phyloP scores from a whole-genome alignment of 495 filamentous ascomycete species.

The Pseudotulostoma volvatum region DNA sequence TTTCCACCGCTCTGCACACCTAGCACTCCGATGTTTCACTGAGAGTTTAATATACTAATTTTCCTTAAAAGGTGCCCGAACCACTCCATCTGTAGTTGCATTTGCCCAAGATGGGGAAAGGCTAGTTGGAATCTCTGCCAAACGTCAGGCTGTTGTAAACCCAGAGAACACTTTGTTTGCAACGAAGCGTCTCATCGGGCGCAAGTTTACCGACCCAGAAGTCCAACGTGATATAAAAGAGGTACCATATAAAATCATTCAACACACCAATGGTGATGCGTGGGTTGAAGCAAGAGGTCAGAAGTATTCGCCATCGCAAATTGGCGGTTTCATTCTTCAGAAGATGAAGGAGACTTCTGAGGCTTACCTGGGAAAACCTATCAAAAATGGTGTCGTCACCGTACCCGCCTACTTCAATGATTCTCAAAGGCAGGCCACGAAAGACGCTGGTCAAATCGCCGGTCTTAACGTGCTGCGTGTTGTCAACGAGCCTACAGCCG shows the following conservation, averaged over 20 bases:
- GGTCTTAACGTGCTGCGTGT: slow-evolving; percentile 93
- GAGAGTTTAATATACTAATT: too few relatives aligned
- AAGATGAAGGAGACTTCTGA: slow-evolving; percentile 99
- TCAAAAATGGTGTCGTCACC: slow-evolving; percentile 93
- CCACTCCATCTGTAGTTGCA: slow-evolving; percentile 91
- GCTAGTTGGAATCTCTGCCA: slow-evolving; percentile 92
- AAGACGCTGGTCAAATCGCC: slow-evolving; percentile 92
- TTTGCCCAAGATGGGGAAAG: slow-evolving; percentile 97
- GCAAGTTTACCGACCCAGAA: slow-evolving; percentile 92
- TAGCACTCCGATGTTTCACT: too few relatives aligned
- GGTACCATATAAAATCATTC: slow-evolving; percentile 98
- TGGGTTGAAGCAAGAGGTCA: slow-evolving; percentile 94
- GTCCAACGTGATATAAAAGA: slow-evolving; percentile 97
- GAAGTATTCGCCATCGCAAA: slow-evolving; percentile 96
- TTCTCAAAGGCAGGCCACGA: slow-evolving; percentile 92
- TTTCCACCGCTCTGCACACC: slow-evolving; percentile 5
- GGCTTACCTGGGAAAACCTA: slow-evolving; percentile 68
- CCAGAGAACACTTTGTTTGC: slow-evolving; percentile 98
- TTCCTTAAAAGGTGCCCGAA: slow-evolving; percentile 67
- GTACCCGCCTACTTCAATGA: slow-evolving; percentile 98
- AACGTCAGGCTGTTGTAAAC: slow-evolving; percentile 98
- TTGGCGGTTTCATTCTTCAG: slow-evolving; percentile 89
- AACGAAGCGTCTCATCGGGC: slow-evolving; percentile 98
- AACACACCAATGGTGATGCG: slow-evolving; percentile 94
- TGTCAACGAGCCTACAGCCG: slow-evolving; percentile 92